A percentile compares a stretch with the other conserved stretches of the same genome.
Conservation (phyloP, 2,329 filamentous ascomycete species). For the Sclerotinia subarctica region DNA sequence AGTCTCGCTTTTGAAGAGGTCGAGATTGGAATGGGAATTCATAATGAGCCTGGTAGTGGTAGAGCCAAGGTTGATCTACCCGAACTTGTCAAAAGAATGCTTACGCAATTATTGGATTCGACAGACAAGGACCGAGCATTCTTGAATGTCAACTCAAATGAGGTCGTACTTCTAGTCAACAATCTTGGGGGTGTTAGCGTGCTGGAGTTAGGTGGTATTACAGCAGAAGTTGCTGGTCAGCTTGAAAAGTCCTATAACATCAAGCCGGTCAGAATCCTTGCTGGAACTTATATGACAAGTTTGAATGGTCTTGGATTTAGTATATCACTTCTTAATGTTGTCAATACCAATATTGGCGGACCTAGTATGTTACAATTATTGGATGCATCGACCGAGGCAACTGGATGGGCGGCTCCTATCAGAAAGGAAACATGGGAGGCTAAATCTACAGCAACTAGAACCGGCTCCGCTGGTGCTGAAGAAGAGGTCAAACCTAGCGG, state of each 20-base stretch:
- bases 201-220: constrained; percentile 65
- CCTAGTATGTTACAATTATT: constrained; percentile 61
- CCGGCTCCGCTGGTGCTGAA: constrained; percentile 28
- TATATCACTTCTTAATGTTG: constrained; percentile 61
- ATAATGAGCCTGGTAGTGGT: constrained; percentile 60
- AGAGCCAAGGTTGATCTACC: constrained; percentile 48
- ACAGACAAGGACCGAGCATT: constrained; percentile 63
- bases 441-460: constrained; percentile 41
- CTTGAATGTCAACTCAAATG: constrained; percentile 55
- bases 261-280: constrained; percentile 57
- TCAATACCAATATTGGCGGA: constrained; percentile 47
- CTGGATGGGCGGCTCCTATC: constrained; percentile 64
- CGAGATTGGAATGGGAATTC: constrained; percentile 70
- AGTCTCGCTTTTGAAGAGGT: constrained; percentile 54
- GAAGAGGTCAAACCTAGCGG: constrained; percentile 39
- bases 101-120: constrained; percentile 59
- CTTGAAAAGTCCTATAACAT: constrained; percentile 57
- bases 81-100: constrained; percentile 57
- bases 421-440: constrained; percentile 56
- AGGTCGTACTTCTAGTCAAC: constrained; percentile 64
- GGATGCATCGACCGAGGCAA: constrained; percentile 64
- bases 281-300: constrained; percentile 69
- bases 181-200: constrained; percentile 67
- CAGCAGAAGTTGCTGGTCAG: constrained; percentile 62
- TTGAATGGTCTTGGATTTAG: constrained; percentile 71